Base-by-base conservation (phyloP, 2,329 filamentous ascomycete genomes). In the Aplosporella prunicola region DNA sequence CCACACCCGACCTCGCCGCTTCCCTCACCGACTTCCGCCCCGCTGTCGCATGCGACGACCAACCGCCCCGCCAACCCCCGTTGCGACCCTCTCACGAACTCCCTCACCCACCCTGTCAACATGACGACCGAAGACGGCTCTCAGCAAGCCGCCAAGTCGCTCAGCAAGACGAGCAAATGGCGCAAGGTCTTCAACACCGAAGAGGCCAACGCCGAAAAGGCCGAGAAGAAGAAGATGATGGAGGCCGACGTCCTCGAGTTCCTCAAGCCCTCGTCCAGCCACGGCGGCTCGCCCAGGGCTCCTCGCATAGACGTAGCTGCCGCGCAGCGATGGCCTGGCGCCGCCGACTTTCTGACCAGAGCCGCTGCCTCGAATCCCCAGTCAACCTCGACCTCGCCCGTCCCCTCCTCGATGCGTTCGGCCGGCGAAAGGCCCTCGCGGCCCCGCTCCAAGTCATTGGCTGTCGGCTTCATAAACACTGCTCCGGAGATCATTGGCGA, bases 401-500 rank as follows among this genome's bases (percentile, higher is more conserved):
- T 47, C 54, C 58, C 18, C 51, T 55, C 9, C 27, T 42, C 40
- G 22, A 29, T 44, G 40, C 13, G 56, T 51, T 38, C 59, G 13
- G 51, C 45, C 33, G 48, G 43, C 20, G 63, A 45, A 44, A 58
- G 49, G 58, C 58, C 56, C 23, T 29, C 31, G 11, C 31, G 38
- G n/a, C 51, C 64, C 49, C 66, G 63, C 38, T 75, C 72, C 52
- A 83, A 84, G 58, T 81, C 81, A 8, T 65, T 91, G 43, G 66
- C 66, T 4, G 88, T 95, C 23, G 75, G 70, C 39, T 95, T 95
- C 51, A 73, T 72, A 35, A 76, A 83, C 47, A 72, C 71, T 8
- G 68, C 72, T 38, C 87, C 88, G 5, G 81, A 86, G 31, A 62
- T 94, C 44, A 95, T 96, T 52, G 89, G 89, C 31, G 80, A 89